Conservation (phyloP, 306 rosid genomes). For the Betula pendula region DNA sequence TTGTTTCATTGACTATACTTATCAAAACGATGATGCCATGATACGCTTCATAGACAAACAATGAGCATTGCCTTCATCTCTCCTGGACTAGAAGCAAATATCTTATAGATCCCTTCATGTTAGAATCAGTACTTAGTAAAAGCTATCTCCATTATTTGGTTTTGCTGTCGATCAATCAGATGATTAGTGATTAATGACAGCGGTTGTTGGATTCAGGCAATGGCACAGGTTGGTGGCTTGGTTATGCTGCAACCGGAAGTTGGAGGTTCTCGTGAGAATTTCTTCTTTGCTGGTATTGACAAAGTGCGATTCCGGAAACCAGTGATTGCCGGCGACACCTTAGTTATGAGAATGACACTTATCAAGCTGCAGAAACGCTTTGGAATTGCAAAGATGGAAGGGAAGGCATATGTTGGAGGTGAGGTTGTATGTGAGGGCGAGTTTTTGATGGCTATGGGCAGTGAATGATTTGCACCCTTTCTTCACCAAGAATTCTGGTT, state of each 20-base stretch:
- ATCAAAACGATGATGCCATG: background rate
- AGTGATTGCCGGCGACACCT: conserved; percentile 87
- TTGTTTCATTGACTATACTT: background rate
- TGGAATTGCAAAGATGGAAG: conserved; percentile 94
- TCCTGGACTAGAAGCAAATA: background rate
- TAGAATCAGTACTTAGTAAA: background rate
- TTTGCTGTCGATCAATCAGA: background rate
- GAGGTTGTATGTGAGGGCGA: conserved; percentile 93
- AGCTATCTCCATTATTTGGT: background rate
- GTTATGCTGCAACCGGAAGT: conserved; percentile 91
- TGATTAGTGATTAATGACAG: conserved; percentile 5
- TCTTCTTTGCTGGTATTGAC: conserved; percentile 95
- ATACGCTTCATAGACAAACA: background rate
- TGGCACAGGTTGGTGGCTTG: conserved; percentile 96
- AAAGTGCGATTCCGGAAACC: conserved; percentile 89
- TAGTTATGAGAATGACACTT: conserved; percentile 93
- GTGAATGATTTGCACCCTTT: conserved; percentile 25
- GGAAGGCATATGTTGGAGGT: conserved; percentile 90
- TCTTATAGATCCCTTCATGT: background rate
- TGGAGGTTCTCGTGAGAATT: conserved; percentile 79
- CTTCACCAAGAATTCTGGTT: conserved; percentile 15
- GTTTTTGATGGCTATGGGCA: conserved; percentile 76
- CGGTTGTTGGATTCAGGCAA: conserved; percentile 57
- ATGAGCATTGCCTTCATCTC: background rate
- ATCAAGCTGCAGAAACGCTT: conserved; percentile 77